Percentiles rank a stretch among this genome's conserved stretches.
Evolutionary conservation across 1,284 basidiomycete genomes (phyloP).

Genomic region (Heterobasidion annosum): DNA sequence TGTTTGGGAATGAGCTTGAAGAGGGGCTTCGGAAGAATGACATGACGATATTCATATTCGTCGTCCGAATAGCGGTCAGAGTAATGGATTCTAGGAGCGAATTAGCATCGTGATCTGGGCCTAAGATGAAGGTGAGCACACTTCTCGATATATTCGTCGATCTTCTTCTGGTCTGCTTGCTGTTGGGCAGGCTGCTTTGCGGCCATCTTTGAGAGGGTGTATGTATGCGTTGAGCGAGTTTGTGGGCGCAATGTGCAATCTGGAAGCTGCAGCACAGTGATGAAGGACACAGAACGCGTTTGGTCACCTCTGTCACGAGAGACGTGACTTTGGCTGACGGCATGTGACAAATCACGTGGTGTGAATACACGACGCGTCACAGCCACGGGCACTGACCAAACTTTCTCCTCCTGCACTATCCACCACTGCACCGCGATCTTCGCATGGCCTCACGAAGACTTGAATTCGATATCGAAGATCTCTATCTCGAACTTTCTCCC

Average conservation of each 20-base stretch:
- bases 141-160: conserved; percentile 44
- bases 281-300: neutral
- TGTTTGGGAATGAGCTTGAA: conserved; percentile 82
- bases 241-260: neutral
- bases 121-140: conserved; percentile 18
- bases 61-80: conserved; percentile 82
- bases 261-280: neutral
- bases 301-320: neutral
- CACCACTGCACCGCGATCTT: neutral
- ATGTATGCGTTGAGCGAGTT: neutral
- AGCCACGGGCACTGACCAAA: neutral
- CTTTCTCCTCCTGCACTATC: no score
- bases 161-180: conserved; percentile 21
- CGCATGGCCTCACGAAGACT: no score
- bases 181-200: conserved; percentile 9
- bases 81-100: conserved; percentile 60
- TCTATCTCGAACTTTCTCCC: neutral
- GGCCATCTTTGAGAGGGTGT: conserved; percentile 4
- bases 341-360: neutral
- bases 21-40: conserved; percentile 85
- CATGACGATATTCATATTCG: conserved; percentile 84
- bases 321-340: no score
- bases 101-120: conserved; percentile 8
- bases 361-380: neutral
- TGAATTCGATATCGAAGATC: neutral